Evolutionary conservation across 108 stramenopile genomes (phyloP).

Genomic region (Mediolabrus comicus): DNA sequence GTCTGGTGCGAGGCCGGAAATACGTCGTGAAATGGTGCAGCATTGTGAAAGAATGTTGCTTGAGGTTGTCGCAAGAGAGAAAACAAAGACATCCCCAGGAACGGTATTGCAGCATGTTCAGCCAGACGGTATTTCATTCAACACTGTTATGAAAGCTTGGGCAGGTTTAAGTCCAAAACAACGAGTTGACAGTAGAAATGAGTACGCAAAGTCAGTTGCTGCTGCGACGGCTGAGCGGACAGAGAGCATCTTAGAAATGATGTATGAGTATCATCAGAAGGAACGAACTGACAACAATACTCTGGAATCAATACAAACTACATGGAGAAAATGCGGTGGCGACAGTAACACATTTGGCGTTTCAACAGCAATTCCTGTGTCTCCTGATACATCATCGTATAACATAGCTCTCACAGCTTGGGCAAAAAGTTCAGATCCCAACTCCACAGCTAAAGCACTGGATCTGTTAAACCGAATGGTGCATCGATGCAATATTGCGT

Average conservation of each 20-base stretch:
- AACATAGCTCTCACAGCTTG: slow-evolving; percentile 64
- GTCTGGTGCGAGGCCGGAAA: slow-evolving; percentile 7
- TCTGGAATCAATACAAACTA: not conserved
- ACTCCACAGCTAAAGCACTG: slow-evolving; percentile 41
- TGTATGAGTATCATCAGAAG: slow-evolving; percentile 35
- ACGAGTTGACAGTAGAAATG: slow-evolving; percentile 1
- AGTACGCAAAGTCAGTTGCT: not conserved
- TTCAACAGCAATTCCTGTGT: not conserved
- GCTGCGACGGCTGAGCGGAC: slow-evolving; percentile 26
- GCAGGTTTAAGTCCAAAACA: slow-evolving; percentile 4
- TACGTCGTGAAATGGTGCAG: slow-evolving; percentile 36
- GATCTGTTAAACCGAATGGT: slow-evolving; percentile 50
- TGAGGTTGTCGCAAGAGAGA: slow-evolving; percentile 14
- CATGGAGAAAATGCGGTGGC: slow-evolving; percentile 11
- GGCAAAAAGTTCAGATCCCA: slow-evolving; percentile 36
- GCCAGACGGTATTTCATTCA: slow-evolving; percentile 44
- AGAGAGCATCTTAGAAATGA: slow-evolving; percentile 27
- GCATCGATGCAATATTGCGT: slow-evolving; percentile 24
- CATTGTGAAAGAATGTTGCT: slow-evolving; percentile 29
- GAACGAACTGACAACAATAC: slow-evolving; percentile 19
- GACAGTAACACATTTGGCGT: not conserved
- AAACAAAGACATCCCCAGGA: slow-evolving; percentile 8
- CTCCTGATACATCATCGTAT: slow-evolving; percentile 55
- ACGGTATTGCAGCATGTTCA: slow-evolving; percentile 22
- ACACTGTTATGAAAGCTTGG: slow-evolving; percentile 41